A percentile compares a stretch with the other conserved stretches of the same genome.
These are phyloP conservation scores for Fomitopsis betulina DNA, from an alignment of 1,284 basidiomycete genomes.

Conservation along the genomic window DNA sequence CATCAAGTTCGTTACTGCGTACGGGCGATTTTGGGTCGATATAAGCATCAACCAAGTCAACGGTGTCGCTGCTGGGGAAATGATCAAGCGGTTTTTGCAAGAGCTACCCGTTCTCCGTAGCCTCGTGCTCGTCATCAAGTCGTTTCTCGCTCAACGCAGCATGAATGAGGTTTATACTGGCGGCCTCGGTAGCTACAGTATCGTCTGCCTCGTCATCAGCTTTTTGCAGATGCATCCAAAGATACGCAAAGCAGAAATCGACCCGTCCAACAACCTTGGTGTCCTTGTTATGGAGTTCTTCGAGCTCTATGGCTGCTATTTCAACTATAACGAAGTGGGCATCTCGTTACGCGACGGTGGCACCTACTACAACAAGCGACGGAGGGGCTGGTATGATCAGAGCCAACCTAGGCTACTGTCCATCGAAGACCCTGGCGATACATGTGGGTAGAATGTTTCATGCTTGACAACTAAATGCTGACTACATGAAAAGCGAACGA, in stretches of 20 bases:
- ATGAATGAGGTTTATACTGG: conserved; percentile 99
- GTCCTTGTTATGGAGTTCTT: conserved; percentile 95
- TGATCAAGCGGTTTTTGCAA: conserved; percentile 78
- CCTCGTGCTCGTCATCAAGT: conserved; percentile 86
- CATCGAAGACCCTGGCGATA: conserved; percentile 95
- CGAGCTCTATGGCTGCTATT: conserved; percentile 90
- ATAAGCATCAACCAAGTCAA: conserved; percentile 89
- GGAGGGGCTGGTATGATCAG: conserved; percentile 75
- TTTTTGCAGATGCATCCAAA: conserved; percentile 98
- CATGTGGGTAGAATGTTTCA: conserved; percentile 49
- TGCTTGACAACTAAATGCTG: conserved; percentile 6
- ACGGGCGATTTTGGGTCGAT: conserved; percentile 82
- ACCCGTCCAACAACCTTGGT: conserved; percentile 84
- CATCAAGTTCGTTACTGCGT: conserved; percentile 84
- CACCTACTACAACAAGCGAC: conserved; percentile 76
- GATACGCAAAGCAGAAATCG: conserved; percentile 83
- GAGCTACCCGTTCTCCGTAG: conserved; percentile 74
- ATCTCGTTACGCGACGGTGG: conserved; percentile 87
- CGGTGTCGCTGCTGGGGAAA: conserved; percentile 77
- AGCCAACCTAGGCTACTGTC: conserved; percentile 63
- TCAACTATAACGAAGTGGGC: conserved; percentile 90
- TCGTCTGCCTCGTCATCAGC: conserved; percentile 89
- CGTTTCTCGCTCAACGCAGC: conserved; percentile 83
- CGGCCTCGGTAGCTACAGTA: conserved; percentile 91
- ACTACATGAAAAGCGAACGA: conserved; percentile 69